Evolutionary conservation across 176 grass and related monocot species (phyloP).

Genomic region (Phragmites australis): DNA sequence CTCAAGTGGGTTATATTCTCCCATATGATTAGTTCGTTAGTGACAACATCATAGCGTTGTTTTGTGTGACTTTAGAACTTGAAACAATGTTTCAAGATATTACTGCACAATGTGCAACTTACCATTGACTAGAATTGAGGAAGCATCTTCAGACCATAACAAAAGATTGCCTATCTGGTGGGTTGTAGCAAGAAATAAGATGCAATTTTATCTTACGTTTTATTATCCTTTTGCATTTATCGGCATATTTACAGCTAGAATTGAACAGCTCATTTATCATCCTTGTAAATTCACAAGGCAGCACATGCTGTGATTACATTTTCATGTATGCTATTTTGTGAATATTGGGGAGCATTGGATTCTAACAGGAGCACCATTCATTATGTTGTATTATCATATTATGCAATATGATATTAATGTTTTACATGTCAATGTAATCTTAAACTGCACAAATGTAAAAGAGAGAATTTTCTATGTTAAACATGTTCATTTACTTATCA

Average conservation of each 20-base stretch:
- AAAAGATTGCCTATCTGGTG: not conserved
- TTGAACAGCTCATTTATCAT: not conserved
- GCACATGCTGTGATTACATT: not conserved
- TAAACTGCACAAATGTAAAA: not conserved
- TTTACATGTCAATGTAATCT: not conserved
- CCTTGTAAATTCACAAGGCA: not conserved
- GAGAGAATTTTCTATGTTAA: not conserved
- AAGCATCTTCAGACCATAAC: not conserved
- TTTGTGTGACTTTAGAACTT: not conserved
- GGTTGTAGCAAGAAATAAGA: not conserved
- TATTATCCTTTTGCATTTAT: not conserved
- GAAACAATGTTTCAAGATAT: not conserved
- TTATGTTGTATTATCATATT: not conserved
- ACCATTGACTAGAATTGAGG: slow-evolving; percentile 2
- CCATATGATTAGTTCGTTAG: not conserved
- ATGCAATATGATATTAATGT: not conserved
- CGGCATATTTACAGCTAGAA: not conserved
- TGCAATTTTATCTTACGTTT: not conserved
- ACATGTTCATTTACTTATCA: not conserved
- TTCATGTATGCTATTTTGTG: not conserved
- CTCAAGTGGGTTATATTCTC: not conserved
- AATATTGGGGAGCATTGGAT: not conserved
- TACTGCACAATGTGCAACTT: not conserved
- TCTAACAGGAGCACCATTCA: not conserved
- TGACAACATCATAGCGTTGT: not conserved